These are phyloP conservation scores for Tricladium varicosporioides DNA, from an alignment of 2,329 filamentous ascomycete genomes.

Conservation along the genomic window DNA sequence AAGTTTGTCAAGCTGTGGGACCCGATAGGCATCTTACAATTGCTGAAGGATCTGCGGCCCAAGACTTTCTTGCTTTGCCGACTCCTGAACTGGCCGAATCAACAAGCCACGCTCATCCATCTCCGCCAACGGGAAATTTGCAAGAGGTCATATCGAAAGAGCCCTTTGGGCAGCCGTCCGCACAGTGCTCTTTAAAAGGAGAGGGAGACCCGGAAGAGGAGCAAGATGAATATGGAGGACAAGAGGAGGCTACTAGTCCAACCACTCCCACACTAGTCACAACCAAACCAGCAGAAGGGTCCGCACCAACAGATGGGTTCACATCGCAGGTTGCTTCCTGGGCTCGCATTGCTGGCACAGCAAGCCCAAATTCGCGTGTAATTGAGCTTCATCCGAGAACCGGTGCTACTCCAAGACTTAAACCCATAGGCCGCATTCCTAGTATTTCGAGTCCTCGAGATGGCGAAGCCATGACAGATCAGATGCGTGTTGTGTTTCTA, in stretches of 20 bases:
- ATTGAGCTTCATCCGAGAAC: constrained; percentile 21
- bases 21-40: constrained; percentile 2
- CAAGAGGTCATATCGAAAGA: no score
- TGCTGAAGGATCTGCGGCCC: background rate
- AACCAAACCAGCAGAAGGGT: background rate
- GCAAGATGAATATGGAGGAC: background rate
- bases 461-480: constrained; percentile 19
- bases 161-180: no score
- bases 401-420: constrained; percentile 10
- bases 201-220: background rate
- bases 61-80: background rate
- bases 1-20: constrained; percentile 10
- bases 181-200: no score
- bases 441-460: constrained; percentile 6
- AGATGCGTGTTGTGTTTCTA: constrained; percentile 29
- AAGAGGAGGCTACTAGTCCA: constrained; percentile 2
- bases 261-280: background rate
- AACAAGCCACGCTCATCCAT: constrained; percentile 5
- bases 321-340: constrained; percentile 21
- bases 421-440: constrained; percentile 16
- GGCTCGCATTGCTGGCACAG: constrained; percentile 27
- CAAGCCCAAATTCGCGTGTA: constrained; percentile 12
- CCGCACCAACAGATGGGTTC: background rate
- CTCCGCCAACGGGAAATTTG: background rate
- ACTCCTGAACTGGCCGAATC: background rate